Base-by-base conservation (phyloP, 108 stramenopile genomes). In the Skeletonema costatum region DNA sequence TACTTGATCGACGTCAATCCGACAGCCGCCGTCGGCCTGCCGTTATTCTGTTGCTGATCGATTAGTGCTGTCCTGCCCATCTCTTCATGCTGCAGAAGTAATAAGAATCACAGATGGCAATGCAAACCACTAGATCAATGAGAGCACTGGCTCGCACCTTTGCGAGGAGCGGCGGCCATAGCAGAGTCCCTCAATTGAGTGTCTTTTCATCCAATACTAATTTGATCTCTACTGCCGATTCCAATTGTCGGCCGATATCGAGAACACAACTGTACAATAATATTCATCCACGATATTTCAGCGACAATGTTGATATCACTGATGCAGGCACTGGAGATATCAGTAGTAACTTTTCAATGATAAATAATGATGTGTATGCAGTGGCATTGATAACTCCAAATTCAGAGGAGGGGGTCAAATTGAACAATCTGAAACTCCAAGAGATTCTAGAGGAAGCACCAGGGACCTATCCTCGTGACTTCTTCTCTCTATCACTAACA, bases 391-490 rank as follows among this genome's bases (percentile, higher is more conserved):
- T 75, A 32, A 30, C 70, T 14, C 30, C 70, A 29, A 61, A 70
- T 30, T 14, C 36, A 0, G 38, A 71, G 4, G 63, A 46, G 13
- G 70, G 67, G 36, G 65, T 64, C 38, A 76, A 76, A 63, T 64
- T 82, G 5, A 71, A 66, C 53, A 71, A 65, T 35, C 35, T 81
- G 5, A 60, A 39, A 17, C 70, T 86, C 13, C 59, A 82, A 41
- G 88, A 90, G 60, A 87, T 93, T 41, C 72, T 92, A 44, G 73
- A 80, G 46, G 78, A 86, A 33, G 78, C 89, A 48, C 71, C 81
- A 0, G 81, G 70, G 8, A 89, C 91, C 17, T 84, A 87, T 48
- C 87, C 93, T 2, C 86, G 95, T 17, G 95, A 96, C 80, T 83
- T 94, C 65, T 90, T 96, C 17, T 86, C 89, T 6, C 66, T 96